Conservation (phyloP, 129 eudicot species). For the Flaveria bidentis region DNA sequence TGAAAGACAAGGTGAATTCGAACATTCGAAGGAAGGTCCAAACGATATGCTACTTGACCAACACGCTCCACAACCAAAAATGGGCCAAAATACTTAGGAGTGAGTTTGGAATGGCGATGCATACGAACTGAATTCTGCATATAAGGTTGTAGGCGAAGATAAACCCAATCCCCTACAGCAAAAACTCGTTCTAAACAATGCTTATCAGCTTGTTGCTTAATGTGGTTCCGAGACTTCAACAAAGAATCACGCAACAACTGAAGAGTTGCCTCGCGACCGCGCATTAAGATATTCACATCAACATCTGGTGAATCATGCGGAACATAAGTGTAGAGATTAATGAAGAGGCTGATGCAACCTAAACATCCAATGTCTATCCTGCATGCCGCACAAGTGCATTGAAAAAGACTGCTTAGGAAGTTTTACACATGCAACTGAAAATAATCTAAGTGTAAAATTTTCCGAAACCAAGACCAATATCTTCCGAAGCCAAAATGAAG, state of each 20-base stretch:
- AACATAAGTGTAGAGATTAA: too few relatives aligned
- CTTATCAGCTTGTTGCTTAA: not conserved
- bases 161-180: not conserved
- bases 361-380: too few relatives aligned
- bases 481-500: too few relatives aligned
- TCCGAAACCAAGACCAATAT: too few relatives aligned
- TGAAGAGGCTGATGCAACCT: too few relatives aligned
- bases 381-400: too few relatives aligned
- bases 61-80: not conserved
- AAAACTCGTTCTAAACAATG: not conserved
- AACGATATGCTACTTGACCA: not conserved
- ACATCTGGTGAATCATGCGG: not conserved
- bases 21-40: not conserved
- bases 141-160: not conserved
- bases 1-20: not conserved
- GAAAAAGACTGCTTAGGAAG: too few relatives aligned
- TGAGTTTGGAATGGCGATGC: not conserved
- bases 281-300: too few relatives aligned
- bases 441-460: too few relatives aligned
- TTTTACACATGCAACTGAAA: too few relatives aligned
- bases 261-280: not conserved
- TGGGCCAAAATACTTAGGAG: not conserved
- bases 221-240: not conserved
- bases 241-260: not conserved
- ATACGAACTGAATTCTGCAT: not conserved